These are phyloP conservation scores for Grosmannia clavigera DNA, from an alignment of 2,329 filamentous ascomycete species.

Conservation along the genomic window DNA sequence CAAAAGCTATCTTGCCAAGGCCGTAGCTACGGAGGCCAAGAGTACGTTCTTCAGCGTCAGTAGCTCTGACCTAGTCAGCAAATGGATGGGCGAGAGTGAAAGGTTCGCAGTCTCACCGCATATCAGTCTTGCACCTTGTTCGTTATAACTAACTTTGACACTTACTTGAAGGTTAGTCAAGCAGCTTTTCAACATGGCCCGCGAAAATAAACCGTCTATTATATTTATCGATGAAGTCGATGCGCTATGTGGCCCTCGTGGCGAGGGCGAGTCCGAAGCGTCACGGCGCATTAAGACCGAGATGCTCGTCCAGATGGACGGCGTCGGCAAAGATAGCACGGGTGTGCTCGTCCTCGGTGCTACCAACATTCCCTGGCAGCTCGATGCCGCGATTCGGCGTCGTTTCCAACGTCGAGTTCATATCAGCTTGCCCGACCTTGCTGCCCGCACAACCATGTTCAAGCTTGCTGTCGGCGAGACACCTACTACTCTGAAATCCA, in stretches of 20 bases:
- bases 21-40: conserved; percentile 94
- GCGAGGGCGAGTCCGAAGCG: conserved; percentile 93
- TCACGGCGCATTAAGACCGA: conserved; percentile 97
- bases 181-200: conserved; percentile 91
- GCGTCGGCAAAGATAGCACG: conserved; percentile 88
- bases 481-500: conserved; percentile 65
- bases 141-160: conserved; percentile 13
- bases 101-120: conserved; percentile 39
- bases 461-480: conserved; percentile 89
- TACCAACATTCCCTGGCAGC: conserved; percentile 97
- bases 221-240: conserved; percentile 49
- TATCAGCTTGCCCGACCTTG: conserved; percentile 79
- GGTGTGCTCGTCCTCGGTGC: conserved; percentile 91
- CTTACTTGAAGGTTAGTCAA: conserved; percentile 63
- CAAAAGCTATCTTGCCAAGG: conserved; percentile 95
- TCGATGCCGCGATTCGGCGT: conserved; percentile 88
- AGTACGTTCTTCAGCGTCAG: conserved; percentile 98
- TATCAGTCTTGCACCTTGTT: neutral
- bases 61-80: conserved; percentile 92
- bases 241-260: conserved; percentile 82
- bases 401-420: conserved; percentile 95
- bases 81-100: conserved; percentile 99
- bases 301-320: conserved; percentile 97
- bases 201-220: conserved; percentile 95
- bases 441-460: conserved; percentile 87